Evolutionary conservation across 805 yeast species (phyloP).

Genomic region (Ogataea saltuana): DNA sequence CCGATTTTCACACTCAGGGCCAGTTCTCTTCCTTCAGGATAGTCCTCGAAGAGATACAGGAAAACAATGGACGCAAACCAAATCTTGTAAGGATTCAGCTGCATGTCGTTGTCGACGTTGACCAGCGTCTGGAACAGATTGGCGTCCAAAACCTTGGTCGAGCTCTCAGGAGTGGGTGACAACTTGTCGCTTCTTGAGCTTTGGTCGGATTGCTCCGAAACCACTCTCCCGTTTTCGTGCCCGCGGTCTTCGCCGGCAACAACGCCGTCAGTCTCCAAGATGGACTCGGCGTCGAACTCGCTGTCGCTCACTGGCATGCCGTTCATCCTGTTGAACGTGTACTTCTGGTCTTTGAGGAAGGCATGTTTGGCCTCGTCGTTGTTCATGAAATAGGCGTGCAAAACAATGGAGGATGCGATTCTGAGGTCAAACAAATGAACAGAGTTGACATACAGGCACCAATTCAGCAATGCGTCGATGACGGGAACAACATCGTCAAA

Average conservation of each 20-base stretch:
- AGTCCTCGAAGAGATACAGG: slow-evolving; percentile 59
- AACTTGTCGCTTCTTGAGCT: slow-evolving; percentile 1
- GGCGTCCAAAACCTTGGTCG: slow-evolving; percentile 42
- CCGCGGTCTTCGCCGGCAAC: slow-evolving; percentile 1
- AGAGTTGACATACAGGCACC: slow-evolving; percentile 80
- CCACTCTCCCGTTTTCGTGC: slow-evolving; percentile 4
- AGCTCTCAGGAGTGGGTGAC: slow-evolving; percentile 9
- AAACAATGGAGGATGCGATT: slow-evolving; percentile 63
- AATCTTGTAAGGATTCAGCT: slow-evolving; percentile 79
- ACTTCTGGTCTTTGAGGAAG: slow-evolving; percentile 68
- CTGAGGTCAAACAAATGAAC: slow-evolving; percentile 84
- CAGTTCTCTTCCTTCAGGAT: slow-evolving; percentile 47
- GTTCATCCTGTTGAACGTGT: slow-evolving; percentile 37
- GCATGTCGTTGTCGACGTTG: slow-evolving; percentile 70
- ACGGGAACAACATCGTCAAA: slow-evolving; percentile 59
- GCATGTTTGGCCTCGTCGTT: slow-evolving; percentile 61
- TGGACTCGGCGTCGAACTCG: slow-evolving; percentile 9
- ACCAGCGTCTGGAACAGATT: slow-evolving; percentile 71
- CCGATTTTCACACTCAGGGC: slow-evolving; percentile 59
- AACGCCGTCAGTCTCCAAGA: slow-evolving; percentile 2
- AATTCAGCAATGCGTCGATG: slow-evolving; percentile 69
- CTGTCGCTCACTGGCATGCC: slow-evolving; percentile 23
- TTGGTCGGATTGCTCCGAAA: neutral
- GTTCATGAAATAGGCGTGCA: slow-evolving; percentile 66
- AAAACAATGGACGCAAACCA: slow-evolving; percentile 81